These are phyloP conservation scores for Hysterium pulicare DNA, from an alignment of 2,329 filamentous ascomycete genomes.

Conservation along the genomic window DNA sequence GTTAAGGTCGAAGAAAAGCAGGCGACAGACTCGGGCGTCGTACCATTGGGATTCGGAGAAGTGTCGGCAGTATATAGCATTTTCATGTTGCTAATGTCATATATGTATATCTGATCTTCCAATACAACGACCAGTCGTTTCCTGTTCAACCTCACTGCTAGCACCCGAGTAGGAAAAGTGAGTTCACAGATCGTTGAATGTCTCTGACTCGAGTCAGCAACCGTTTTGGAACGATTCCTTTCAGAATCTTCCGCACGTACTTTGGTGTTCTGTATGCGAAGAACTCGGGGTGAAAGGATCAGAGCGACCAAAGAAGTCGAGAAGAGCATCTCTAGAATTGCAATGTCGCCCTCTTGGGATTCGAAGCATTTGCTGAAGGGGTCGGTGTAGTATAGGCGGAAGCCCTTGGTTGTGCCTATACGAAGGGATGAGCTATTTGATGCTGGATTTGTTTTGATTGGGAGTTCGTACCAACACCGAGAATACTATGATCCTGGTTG, in stretches of 20 bases:
- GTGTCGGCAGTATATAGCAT: conserved; percentile 89
- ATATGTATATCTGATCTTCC: conserved; percentile 95
- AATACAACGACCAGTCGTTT: conserved; percentile 91
- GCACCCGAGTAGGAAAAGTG: conserved; percentile 93
- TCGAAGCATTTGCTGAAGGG: conserved; percentile 94
- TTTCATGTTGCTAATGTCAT: conserved; percentile 98
- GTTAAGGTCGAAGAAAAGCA: conserved; percentile 1
- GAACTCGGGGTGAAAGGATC: conserved; percentile 82
- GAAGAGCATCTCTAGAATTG: conserved; percentile 97
- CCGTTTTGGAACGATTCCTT: conserved; percentile 5
- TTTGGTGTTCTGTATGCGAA: conserved; percentile 98
- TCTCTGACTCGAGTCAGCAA: conserved; percentile 42
- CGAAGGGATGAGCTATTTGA: conserved; percentile 10
- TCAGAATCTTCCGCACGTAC: conserved; percentile 45
- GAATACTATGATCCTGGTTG: conserved; percentile 97
- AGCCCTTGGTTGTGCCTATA: conserved; percentile 83
- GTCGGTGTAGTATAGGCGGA: conserved; percentile 94
- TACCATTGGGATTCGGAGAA: conserved; percentile 81
- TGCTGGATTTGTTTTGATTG: conserved; percentile 1
- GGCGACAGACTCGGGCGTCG: conserved; percentile 13
- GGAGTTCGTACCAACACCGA: conserved; percentile 75
- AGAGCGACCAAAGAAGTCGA: conserved; percentile 94
- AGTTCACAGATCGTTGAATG: conserved; percentile 94
- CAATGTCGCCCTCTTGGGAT: conserved; percentile 90
- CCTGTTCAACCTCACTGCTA: conserved; percentile 89